phyloP scores from a whole-genome alignment of 495 filamentous ascomycete genomes.

The Saxophila tyrrhenica region DNA sequence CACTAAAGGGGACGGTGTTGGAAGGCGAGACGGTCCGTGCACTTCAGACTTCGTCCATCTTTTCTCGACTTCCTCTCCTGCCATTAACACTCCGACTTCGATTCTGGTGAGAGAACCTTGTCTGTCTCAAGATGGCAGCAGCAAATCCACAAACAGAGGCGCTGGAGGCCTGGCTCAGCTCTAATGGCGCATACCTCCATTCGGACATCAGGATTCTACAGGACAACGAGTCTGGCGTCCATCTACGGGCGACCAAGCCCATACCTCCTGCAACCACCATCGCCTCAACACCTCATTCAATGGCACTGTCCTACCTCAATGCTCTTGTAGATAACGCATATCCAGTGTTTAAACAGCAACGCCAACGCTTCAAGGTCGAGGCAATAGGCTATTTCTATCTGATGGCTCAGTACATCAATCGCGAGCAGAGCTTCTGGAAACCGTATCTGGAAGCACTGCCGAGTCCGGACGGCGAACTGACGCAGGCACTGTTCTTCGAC shows the following conservation, averaged over 20 bases:
- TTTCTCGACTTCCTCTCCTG: too few species aligned
- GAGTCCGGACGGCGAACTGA: slow-evolving; percentile 36
- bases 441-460: slow-evolving; percentile 52
- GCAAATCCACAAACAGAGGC: background rate
- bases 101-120: too few species aligned
- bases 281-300: slow-evolving; percentile 35
- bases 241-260: slow-evolving; percentile 34
- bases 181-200: slow-evolving; percentile 35
- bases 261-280: slow-evolving; percentile 22
- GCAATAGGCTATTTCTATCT: slow-evolving; percentile 41
- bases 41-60: too few species aligned
- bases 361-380: slow-evolving; percentile 10
- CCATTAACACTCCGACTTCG: too few species aligned
- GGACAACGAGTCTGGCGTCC: slow-evolving; percentile 35
- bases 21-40: too few species aligned
- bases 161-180: slow-evolving; percentile 32
- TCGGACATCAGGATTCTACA: slow-evolving; percentile 33
- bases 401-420: slow-evolving; percentile 43
- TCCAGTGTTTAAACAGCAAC: slow-evolving; percentile 15
- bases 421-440: slow-evolving; percentile 45
- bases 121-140: too few species aligned
- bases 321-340: slow-evolving; percentile 27
- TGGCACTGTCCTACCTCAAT: slow-evolving; percentile 45
- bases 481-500: slow-evolving; percentile 48
- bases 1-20: too few species aligned